Conservation (phyloP, 371 early-diverging fungal species). For the Entomophthora muscae region DNA sequence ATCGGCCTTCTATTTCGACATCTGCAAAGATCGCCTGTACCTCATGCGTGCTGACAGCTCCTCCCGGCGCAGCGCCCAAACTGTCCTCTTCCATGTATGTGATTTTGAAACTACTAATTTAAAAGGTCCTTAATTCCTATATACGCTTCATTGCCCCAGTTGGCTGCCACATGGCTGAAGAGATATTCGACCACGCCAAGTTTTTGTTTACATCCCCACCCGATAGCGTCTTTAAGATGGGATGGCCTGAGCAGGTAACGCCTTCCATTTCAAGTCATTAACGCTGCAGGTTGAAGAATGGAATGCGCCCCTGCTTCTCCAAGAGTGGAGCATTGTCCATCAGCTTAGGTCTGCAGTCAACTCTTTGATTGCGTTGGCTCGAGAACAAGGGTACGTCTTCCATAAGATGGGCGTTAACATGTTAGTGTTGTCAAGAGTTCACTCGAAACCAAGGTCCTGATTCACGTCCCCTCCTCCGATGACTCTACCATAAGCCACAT, state of each 20-base stretch:
- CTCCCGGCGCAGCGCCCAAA: constrained; percentile 41
- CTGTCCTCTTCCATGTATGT: constrained; percentile 41
- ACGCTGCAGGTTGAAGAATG: not conserved
- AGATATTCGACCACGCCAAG: constrained; percentile 48
- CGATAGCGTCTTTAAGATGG: not conserved
- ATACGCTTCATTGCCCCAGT: constrained; percentile 44
- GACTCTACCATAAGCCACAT: not conserved
- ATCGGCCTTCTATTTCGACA: constrained; percentile 70
- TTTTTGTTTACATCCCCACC: constrained; percentile 15
- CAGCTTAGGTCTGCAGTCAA: not conserved
- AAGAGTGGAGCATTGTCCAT: not conserved
- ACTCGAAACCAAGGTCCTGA: too few species aligned
- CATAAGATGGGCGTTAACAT: not conserved
- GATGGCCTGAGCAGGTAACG: not conserved
- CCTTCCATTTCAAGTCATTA: not conserved
- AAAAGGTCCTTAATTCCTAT: constrained; percentile 38
- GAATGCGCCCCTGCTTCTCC: not conserved
- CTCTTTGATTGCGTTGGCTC: not conserved
- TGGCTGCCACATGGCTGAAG: constrained; percentile 56
- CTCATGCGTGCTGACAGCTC: constrained; percentile 23
- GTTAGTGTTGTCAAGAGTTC: not conserved
- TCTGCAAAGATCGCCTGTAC: constrained; percentile 68
- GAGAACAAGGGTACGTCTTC: not conserved
- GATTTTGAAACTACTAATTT: not conserved
- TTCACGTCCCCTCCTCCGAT: not conserved